These are phyloP conservation scores for Penicillium cosmopolitanum DNA, from an alignment of 495 filamentous ascomycete species.

Conservation along the genomic window DNA sequence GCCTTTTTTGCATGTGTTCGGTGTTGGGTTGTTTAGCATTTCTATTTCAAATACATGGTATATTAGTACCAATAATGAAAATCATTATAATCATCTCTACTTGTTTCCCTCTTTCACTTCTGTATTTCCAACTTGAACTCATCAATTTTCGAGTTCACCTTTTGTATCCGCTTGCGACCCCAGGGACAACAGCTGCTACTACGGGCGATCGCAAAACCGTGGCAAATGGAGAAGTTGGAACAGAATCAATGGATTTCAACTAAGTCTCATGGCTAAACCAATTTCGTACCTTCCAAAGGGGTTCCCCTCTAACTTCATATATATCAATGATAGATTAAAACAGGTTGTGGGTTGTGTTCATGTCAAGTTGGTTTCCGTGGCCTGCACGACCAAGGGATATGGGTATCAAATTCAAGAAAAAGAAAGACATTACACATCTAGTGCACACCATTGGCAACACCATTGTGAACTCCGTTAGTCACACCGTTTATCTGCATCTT, in stretches of 20 bases:
- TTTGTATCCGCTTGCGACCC: not conserved
- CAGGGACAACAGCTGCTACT: not conserved
- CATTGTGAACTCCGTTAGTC: slow-evolving; percentile 17
- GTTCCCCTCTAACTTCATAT: too few relatives aligned
- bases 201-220: not conserved
- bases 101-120: too few relatives aligned
- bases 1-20: slow-evolving; percentile 14
- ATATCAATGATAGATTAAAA: not conserved
- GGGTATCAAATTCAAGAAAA: slow-evolving; percentile 14
- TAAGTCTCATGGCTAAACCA: not conserved
- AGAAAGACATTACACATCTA: slow-evolving; percentile 6
- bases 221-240: not conserved
- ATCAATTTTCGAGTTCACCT: not conserved
- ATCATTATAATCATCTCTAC: not conserved
- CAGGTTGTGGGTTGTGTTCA: not conserved
- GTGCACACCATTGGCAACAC: slow-evolving; percentile 23
- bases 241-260: not conserved
- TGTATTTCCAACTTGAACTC: not conserved
- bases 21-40: slow-evolving; percentile 13
- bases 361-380: slow-evolving; percentile 1
- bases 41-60: not conserved
- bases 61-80: not conserved
- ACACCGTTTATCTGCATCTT: slow-evolving; percentile 14
- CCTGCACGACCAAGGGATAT: not conserved
- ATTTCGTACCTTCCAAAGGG: not conserved